These are phyloP conservation scores for Yamadazyma sp. DNA, from an alignment of 1,139 yeast genomes.

Conservation along the genomic window DNA sequence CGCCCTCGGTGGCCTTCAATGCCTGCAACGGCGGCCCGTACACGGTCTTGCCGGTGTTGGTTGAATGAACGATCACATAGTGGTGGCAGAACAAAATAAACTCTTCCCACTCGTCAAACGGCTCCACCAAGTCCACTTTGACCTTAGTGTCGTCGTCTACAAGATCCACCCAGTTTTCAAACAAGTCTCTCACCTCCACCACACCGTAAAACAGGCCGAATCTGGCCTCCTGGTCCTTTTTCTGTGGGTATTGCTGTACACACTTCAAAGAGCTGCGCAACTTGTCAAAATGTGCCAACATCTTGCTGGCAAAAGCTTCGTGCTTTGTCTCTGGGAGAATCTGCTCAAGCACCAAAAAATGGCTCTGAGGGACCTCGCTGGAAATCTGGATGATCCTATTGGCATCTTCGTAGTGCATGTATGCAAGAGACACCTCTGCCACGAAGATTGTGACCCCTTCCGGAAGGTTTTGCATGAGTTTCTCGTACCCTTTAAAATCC, in stretches of 20 bases:
- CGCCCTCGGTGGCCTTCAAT: neutral
- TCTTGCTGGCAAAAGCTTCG: constrained; percentile 72
- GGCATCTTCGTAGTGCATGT: constrained; percentile 72
- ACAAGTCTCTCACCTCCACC: constrained; percentile 57
- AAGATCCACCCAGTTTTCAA: constrained; percentile 55
- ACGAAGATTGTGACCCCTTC: constrained; percentile 53
- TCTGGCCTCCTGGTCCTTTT: constrained; percentile 49
- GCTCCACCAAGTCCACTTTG: constrained; percentile 51
- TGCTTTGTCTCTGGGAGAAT: constrained; percentile 60
- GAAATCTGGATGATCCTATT: constrained; percentile 59
- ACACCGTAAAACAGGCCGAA: constrained; percentile 44
- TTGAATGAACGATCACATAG: constrained; percentile 68
- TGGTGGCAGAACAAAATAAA: constrained; percentile 77
- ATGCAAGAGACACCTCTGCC: constrained; percentile 83
- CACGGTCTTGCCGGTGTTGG: constrained; percentile 29
- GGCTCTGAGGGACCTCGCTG: constrained; percentile 49
- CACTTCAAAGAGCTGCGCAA: constrained; percentile 72
- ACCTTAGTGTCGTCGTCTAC: constrained; percentile 40
- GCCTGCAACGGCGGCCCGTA: constrained; percentile 3
- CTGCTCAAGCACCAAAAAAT: constrained; percentile 71
- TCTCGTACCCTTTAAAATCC: constrained; percentile 40
- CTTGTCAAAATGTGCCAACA: constrained; percentile 71
- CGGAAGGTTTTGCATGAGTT: constrained; percentile 31
- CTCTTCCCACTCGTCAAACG: constrained; percentile 85
- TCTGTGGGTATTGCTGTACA: constrained; percentile 58